Evolutionary conservation across 805 yeast species (phyloP).

Genomic region (Candida sakaeoensis): DNA sequence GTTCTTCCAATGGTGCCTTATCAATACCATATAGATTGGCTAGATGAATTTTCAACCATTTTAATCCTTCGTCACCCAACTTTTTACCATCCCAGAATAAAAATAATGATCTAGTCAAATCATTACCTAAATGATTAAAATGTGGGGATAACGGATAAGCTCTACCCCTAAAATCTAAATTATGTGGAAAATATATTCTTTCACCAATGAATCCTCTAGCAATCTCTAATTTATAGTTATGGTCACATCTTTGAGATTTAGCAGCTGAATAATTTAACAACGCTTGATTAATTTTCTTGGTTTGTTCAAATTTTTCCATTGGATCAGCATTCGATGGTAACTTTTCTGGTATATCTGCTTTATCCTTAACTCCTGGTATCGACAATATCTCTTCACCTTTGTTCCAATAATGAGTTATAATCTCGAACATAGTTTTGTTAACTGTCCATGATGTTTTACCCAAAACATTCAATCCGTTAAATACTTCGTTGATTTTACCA

Average conservation of each 20-base stretch:
- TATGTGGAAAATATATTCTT: constrained; percentile 34
- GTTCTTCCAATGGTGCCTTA: constrained; percentile 50
- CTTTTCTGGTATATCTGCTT: constrained; percentile 43
- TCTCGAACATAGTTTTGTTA: constrained; percentile 63
- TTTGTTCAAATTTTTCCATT: constrained; percentile 62
- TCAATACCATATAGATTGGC: constrained; percentile 47
- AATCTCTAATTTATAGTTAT: constrained; percentile 89
- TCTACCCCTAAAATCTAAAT: constrained; percentile 39
- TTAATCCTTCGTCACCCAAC: constrained; percentile 31
- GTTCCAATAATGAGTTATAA: constrained; percentile 83
- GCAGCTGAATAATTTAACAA: constrained; percentile 60
- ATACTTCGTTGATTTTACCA: constrained; percentile 61
- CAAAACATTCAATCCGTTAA: constrained; percentile 77
- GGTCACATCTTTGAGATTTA: constrained; percentile 89
- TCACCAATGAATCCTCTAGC: constrained; percentile 77
- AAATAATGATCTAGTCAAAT: constrained; percentile 29
- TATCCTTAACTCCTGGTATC: constrained; percentile 52
- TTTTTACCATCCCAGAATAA: constrained; percentile 38
- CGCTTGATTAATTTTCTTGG: constrained; percentile 52
- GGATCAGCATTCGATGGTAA: constrained; percentile 75
- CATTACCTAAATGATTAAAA: constrained; percentile 35
- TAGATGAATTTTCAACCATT: constrained; percentile 38
- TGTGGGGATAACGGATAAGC: constrained; percentile 37
- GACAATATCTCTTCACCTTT: constrained; percentile 69
- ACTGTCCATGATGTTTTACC: constrained; percentile 94